Evolutionary conservation across 2,329 filamentous ascomycete species (phyloP).

Genomic region (Alternaria burnsii): DNA sequence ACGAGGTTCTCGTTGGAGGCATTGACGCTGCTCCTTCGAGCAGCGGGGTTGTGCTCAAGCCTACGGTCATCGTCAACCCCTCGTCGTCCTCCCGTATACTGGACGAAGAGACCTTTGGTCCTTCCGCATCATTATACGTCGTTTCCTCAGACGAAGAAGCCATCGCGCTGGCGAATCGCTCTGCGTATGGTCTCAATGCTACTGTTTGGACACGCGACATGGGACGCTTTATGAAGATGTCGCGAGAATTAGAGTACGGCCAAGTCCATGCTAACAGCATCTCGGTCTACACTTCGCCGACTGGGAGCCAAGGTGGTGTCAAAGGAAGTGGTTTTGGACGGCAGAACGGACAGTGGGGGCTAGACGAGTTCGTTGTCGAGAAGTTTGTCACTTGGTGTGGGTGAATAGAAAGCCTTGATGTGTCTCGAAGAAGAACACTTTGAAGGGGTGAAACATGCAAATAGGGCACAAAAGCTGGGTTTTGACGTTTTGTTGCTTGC

Average conservation of each 20-base stretch:
- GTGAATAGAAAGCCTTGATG: neutral
- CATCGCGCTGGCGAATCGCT: conserved; percentile 79
- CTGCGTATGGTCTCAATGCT: conserved; percentile 76
- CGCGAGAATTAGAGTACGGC: conserved; percentile 56
- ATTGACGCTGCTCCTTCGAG: conserved; percentile 44
- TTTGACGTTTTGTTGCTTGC: neutral
- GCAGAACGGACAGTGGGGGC: conserved; percentile 53
- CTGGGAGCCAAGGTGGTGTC: conserved; percentile 56
- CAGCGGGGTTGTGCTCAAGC: conserved; percentile 64
- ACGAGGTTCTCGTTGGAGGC: conserved; percentile 60
- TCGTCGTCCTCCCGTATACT: conserved; percentile 75
- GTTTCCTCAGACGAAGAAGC: conserved; percentile 74
- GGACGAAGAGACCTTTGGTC: conserved; percentile 77
- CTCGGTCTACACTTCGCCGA: conserved; percentile 56
- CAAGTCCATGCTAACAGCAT: conserved; percentile 58
- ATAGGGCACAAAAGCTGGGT: neutral
- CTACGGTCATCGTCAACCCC: conserved; percentile 66
- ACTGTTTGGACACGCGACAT: conserved; percentile 70
- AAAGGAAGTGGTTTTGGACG: conserved; percentile 58
- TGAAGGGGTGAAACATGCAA: neutral
- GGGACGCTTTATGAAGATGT: conserved; percentile 61
- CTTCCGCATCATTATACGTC: conserved; percentile 72
- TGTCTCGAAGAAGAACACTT: neutral
- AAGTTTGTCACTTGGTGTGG: conserved; percentile 49
- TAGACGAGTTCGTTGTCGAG: conserved; percentile 54